Base-by-base conservation (phyloP, 495 filamentous ascomycete species). In the Tuber microsphaerosporum region DNA sequence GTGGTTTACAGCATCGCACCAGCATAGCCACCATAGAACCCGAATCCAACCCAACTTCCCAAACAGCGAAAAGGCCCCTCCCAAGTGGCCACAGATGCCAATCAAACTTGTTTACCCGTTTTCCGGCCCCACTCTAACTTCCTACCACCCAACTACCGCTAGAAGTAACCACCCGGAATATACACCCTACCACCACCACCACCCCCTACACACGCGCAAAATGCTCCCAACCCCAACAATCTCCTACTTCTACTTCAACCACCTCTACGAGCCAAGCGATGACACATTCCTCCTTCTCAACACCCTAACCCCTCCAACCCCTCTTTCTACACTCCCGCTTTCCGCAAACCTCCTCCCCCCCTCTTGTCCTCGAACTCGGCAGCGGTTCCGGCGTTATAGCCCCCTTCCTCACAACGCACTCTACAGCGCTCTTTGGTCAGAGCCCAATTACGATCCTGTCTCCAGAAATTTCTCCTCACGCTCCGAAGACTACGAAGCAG, bases 271-370 rank as follows among this genome's bases (percentile, higher is more conserved):
- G 82, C 95, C 95, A 69, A 90, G 94, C 17, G 95, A 97, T 84
- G 95, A 99, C 84, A 96, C 93, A 34, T 98, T 91, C 83, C 89
- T 99, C n/a, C 87, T 99, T 46, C 88, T 99, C 42, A 95, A 99
- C 85, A 95, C 93, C 0, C 87, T 99, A 42, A 93, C 93, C 37
- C n/a, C 90, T 90, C 6, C 92, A 96, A 84, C 91, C 88, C 8
- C 75, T 86, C 48, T 99, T 94, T 84, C 90, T 97, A 45, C 84
- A 85, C 41, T 51, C 84, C 16, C 88, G 89, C 69, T 94, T 97
- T 86, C 74, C 79, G 9, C 74, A 34, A 44, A 77, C 75, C 37
- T 39, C 37, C 41, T 56, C 86, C 6, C 71, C 87, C 22, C 91
- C 92, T 10, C 82, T 95, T 2, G 83, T 97, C 45, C 84, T 97